Conservation (phyloP, 225 moss, liverwort and hornwort species). For the Sphagnum contortum region DNA sequence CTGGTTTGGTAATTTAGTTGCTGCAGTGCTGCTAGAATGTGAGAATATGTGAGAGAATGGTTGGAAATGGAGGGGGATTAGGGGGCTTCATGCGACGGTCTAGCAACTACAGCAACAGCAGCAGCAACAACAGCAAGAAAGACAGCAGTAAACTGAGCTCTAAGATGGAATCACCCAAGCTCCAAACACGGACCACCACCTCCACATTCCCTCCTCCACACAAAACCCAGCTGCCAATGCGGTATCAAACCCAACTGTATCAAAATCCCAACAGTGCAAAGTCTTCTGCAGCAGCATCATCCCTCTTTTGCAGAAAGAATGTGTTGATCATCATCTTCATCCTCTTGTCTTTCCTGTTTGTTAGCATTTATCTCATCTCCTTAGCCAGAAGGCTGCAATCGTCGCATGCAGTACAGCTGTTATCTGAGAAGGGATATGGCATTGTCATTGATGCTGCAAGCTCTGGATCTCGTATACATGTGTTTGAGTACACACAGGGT, state of each 20-base stretch:
- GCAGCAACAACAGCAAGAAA: background rate
- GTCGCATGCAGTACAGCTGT: slow-evolving; percentile 29
- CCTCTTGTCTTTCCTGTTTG: slow-evolving; percentile 54
- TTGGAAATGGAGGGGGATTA: slow-evolving; percentile 76
- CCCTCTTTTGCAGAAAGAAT: slow-evolving; percentile 41
- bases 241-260: slow-evolving; percentile 69
- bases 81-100: slow-evolving; percentile 85
- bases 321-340: slow-evolving; percentile 41
- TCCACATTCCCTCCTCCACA: slow-evolving; percentile 78
- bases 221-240: slow-evolving; percentile 94
- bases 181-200: slow-evolving; percentile 49
- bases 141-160: slow-evolving; percentile 4
- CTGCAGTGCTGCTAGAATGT: too few relatives aligned
- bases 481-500: slow-evolving; percentile 59
- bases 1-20: too few relatives aligned
- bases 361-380: slow-evolving; percentile 63
- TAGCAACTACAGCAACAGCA: slow-evolving; percentile 14
- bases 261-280: slow-evolving; percentile 30
- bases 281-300: slow-evolving; percentile 11
- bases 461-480: slow-evolving; percentile 82
- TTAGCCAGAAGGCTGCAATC: slow-evolving; percentile 56
- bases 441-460: slow-evolving; percentile 89
- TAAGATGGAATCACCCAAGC: slow-evolving; percentile 66
- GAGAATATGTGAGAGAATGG: slow-evolving; percentile 79
- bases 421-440: slow-evolving; percentile 35